Evolutionary conservation across 306 rosid species (phyloP).

Genomic region (Sophora flavescens): DNA sequence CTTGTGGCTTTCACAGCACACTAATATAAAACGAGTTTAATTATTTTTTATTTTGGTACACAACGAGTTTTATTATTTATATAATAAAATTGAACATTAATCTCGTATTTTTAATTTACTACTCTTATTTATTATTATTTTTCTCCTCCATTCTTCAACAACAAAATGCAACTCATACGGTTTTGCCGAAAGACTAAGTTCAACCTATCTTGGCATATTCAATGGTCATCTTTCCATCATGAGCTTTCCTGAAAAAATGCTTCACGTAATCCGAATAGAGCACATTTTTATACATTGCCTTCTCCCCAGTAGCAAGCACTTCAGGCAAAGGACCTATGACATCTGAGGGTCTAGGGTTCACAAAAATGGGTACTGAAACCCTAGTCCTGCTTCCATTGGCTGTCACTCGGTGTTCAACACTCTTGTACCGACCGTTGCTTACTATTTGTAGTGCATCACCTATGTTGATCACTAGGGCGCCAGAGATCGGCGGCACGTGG

Average conservation of each 20-base stretch:
- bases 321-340: slow-evolving; percentile 55
- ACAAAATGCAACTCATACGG: no score
- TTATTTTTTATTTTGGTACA: no score
- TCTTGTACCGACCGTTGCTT: slow-evolving; percentile 73
- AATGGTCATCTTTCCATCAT: slow-evolving; percentile 69
- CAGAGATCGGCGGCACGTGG: slow-evolving; percentile 59
- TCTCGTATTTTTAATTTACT: no score
- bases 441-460: slow-evolving; percentile 69
- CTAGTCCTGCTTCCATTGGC: slow-evolving; percentile 58
- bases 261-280: slow-evolving; percentile 63
- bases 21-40: no score
- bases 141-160: no score
- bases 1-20: no score
- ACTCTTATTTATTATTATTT: no score
- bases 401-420: slow-evolving; percentile 65
- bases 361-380: slow-evolving; percentile 69
- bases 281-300: slow-evolving; percentile 56
- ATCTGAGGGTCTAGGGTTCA: slow-evolving; percentile 56
- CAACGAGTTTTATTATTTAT: no score
- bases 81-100: no score
- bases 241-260: slow-evolving; percentile 64
- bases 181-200: not conserved
- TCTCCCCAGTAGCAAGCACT: slow-evolving; percentile 53
- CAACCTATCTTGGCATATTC: slow-evolving; percentile 54
- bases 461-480: slow-evolving; percentile 65